These are phyloP conservation scores for grape (Vitis vinifera) DNA, from an alignment of 164 flowering plant genomes.

Conservation along the genomic window DNA sequence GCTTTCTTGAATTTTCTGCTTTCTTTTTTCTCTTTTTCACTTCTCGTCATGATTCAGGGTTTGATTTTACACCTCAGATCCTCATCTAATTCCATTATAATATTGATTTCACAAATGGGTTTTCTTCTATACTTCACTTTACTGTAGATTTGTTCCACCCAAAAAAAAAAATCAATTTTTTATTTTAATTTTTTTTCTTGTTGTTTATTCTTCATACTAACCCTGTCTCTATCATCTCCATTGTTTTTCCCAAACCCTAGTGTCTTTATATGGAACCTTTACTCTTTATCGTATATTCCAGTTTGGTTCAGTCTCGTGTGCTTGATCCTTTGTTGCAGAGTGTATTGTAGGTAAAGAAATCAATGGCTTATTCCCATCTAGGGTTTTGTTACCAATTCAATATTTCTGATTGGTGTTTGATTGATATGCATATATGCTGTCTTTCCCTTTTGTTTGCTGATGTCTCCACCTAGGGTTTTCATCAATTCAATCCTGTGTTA, in stretches of 20 bases:
- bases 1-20: not conserved
- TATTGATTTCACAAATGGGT: slow-evolving; percentile 1
- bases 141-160: no score
- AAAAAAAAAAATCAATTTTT: no score
- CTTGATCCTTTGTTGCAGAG: slow-evolving; percentile 6
- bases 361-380: not conserved
- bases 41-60: not conserved
- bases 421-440: not conserved
- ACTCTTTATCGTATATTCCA: slow-evolving; percentile 10
- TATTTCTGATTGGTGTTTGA: no score
- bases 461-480: no score
- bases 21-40: no score
- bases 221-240: slow-evolving; percentile 7
- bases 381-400: no score
- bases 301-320: slow-evolving; percentile 19
- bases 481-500: not conserved
- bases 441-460: not conserved
- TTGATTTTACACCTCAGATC: slow-evolving; percentile 11
- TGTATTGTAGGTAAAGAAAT: slow-evolving; percentile 4
- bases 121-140: not conserved
- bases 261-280: slow-evolving; percentile 9
- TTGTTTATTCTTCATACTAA: slow-evolving; percentile 3
- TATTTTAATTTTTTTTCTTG: not conserved
- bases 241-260: not conserved
- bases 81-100: slow-evolving; percentile 10